phyloP scores from a whole-genome alignment of 176 grass and related monocot species.

The Ensete ventricosum region DNA sequence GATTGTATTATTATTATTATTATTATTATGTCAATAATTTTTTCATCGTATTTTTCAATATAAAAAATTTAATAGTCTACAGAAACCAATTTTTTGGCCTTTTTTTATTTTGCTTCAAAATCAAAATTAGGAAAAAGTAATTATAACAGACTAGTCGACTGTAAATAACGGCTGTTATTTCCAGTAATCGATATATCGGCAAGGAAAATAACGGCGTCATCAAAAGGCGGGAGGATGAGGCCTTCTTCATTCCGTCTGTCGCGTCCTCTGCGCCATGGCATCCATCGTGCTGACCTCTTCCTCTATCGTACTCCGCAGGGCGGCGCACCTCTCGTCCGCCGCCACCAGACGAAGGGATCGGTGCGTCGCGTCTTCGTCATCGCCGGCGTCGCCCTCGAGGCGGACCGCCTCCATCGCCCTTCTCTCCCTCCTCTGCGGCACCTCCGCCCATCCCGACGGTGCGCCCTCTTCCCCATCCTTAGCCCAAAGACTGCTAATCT shows the following conservation, averaged over 20 bases:
- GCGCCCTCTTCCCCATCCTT: background rate
- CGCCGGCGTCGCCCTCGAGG: conserved; percentile 10
- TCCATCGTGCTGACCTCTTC: conserved; percentile 10
- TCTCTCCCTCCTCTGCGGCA: conserved; percentile 23
- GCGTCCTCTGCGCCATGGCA: background rate
- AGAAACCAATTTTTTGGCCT: no score
- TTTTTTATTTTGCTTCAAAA: no score
- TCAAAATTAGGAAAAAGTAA: no score
- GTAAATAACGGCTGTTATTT: no score
- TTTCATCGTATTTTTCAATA: no score
- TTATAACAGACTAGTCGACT: no score
- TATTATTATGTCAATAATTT: no score
- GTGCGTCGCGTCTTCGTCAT: background rate
- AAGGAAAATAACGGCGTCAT: no score
- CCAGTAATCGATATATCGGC: no score
- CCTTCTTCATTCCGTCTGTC: background rate
- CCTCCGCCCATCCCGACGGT: conserved; percentile 8
- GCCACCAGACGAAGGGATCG: background rate
- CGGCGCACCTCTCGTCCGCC: background rate
- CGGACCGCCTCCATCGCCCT: conserved; percentile 24
- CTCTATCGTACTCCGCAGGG: conserved; percentile 8
- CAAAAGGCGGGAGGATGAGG: background rate
- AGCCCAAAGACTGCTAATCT: conserved; percentile 1
- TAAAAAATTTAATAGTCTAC: no score
- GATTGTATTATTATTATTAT: no score